Percentiles rank a stretch among this genome's conserved stretches.
Evolutionary conservation across 2,329 filamentous ascomycete species (phyloP).

Genomic region (Trematosphaeria pertusa): DNA sequence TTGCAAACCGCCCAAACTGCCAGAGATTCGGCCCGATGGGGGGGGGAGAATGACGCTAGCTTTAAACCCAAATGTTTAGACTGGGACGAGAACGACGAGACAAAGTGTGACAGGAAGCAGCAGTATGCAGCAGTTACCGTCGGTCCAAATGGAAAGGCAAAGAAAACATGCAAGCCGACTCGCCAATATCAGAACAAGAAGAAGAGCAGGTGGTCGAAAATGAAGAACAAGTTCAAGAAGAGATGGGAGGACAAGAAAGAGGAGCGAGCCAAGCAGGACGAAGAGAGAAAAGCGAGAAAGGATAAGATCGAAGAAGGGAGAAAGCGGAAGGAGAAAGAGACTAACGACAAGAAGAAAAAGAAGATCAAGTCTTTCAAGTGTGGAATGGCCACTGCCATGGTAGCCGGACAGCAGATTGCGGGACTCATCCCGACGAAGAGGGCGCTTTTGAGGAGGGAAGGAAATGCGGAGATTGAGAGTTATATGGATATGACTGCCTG

Average conservation of each 20-base stretch:
- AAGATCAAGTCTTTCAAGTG: constrained; percentile 3
- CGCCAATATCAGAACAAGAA: constrained; percentile 1
- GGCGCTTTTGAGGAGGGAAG: background rate
- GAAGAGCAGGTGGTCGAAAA: constrained; percentile 1
- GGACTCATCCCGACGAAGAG: constrained; percentile 2
- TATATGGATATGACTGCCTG: constrained; percentile 4
- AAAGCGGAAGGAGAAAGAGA: background rate
- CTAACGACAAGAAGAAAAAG: background rate
- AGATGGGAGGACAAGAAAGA: background rate
- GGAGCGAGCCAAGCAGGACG: constrained; percentile 4
- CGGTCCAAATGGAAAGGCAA: constrained; percentile 7
- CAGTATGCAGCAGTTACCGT: constrained; percentile 1
- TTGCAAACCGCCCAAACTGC: constrained; percentile 5
- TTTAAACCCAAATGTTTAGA: constrained; percentile 7
- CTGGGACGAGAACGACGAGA: constrained; percentile 1
- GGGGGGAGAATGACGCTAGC: constrained; percentile 3
- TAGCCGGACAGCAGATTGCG: constrained; percentile 2
- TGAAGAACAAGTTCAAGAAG: constrained; percentile 4
- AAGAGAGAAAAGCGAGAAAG: background rate
- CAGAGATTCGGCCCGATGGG: constrained; percentile 4
- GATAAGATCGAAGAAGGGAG: background rate
- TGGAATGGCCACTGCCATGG: constrained; percentile 7
- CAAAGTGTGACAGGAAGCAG: constrained; percentile 5
- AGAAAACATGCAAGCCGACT: constrained; percentile 2
- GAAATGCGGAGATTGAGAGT: background rate